Evolutionary conservation across 768 basidiomycete genomes (phyloP).

Genomic region (Sistotremastrum niveocremeum): DNA sequence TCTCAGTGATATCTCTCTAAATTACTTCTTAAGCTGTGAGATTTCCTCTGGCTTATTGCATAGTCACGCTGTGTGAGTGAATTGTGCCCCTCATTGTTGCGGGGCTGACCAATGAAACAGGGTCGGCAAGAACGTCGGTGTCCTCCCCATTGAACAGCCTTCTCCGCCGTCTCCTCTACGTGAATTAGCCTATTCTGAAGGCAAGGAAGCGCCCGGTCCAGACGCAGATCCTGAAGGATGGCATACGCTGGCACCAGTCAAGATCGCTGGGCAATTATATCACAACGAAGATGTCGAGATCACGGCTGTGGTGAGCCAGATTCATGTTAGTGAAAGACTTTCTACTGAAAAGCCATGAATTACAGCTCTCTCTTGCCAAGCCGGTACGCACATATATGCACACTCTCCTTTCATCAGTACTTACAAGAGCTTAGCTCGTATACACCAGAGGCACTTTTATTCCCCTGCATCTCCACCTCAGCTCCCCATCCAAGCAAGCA

Average conservation of each 20-base stretch:
- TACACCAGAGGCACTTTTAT: constrained; percentile 39
- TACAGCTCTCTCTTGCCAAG: constrained; percentile 37
- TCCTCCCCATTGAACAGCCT: constrained; percentile 19
- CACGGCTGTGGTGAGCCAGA: constrained; percentile 17
- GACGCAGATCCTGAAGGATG: constrained; percentile 29
- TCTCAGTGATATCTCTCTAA: constrained; percentile 18
- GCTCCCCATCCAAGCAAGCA: constrained; percentile 30
- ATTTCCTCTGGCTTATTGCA: no score
- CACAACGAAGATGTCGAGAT: constrained; percentile 16
- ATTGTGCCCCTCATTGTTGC: no score
- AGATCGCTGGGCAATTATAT: constrained; percentile 22
- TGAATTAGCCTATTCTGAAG: constrained; percentile 22
- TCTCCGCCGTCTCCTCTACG: constrained; percentile 25
- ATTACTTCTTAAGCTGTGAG: no score
- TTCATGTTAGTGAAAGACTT: no score
- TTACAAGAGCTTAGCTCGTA: constrained; percentile 22
- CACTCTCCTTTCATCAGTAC: not conserved
- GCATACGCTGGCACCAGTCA: constrained; percentile 20
- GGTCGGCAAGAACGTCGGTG: no score
- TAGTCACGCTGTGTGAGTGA: no score
- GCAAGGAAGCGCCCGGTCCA: constrained; percentile 21
- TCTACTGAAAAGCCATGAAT: no score
- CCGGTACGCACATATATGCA: constrained; percentile 22
- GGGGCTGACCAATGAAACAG: no score
- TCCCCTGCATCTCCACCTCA: constrained; percentile 35